Percentiles rank a stretch among this genome's conserved stretches.
phyloP scores from a whole-genome alignment of 495 filamentous ascomycete species.

The Hyaloscypha finlandica region DNA sequence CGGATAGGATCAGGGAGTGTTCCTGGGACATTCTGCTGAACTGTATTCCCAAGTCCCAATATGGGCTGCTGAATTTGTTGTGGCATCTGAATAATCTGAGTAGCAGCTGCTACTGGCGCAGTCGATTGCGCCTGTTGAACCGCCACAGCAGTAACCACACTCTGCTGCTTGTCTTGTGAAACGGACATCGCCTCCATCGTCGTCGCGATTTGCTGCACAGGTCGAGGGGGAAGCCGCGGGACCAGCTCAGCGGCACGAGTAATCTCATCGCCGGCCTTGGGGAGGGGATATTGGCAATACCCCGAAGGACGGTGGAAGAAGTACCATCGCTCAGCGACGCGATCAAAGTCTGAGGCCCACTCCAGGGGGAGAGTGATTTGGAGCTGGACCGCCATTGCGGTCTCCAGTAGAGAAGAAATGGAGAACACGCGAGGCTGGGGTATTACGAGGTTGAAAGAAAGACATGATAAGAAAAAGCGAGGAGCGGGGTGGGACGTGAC shows the following conservation, averaged over 20 bases:
- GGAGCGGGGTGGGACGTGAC: neutral
- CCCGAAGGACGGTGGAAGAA: conserved; percentile 15
- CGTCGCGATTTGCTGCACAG: neutral
- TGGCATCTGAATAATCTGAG: neutral
- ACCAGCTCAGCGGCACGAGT: conserved; percentile 5
- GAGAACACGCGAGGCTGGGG: neutral
- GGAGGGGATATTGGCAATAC: conserved; percentile 10
- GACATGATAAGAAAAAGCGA: neutral
- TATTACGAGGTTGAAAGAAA: neutral
- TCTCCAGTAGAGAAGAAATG: neutral
- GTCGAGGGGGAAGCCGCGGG: neutral
- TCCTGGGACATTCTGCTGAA: neutral
- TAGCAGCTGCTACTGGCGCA: neutral
- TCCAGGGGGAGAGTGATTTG: conserved; percentile 1
- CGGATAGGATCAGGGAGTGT: neutral
- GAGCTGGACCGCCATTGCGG: neutral
- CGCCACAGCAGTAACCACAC: neutral
- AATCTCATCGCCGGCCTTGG: conserved; percentile 13
- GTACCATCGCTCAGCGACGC: conserved; percentile 9
- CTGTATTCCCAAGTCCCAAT: neutral
- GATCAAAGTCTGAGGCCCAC: conserved; percentile 17
- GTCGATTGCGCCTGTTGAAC: neutral
- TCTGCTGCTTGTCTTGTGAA: neutral
- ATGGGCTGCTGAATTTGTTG: neutral
- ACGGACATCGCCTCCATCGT: neutral